Evolutionary conservation across 2,329 filamentous ascomycete genomes (phyloP).

Genomic region (Cercospora zeina): DNA sequence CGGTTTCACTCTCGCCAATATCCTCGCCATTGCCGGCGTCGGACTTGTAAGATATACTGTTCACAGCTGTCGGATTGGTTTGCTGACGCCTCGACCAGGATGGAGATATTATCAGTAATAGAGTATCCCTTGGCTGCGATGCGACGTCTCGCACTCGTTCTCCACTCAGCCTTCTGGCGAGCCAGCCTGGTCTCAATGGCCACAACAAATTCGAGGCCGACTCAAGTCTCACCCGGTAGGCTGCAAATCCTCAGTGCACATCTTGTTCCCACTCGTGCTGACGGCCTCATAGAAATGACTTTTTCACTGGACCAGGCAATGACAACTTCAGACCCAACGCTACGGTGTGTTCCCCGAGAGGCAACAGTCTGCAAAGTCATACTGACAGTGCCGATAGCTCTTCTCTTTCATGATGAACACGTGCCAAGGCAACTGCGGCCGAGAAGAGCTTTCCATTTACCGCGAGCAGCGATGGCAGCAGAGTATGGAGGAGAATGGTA

Average conservation of each 20-base stretch:
- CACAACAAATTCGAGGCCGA: constrained; percentile 48
- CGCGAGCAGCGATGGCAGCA: constrained; percentile 46
- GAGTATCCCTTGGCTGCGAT: constrained; percentile 47
- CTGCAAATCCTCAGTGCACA: not conserved
- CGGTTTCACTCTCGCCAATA: constrained; percentile 43
- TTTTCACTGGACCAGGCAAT: constrained; percentile 38
- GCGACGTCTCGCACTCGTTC: constrained; percentile 44
- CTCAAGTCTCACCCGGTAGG: constrained; percentile 39
- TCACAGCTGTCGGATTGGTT: constrained; percentile 23
- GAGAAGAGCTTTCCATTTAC: constrained; percentile 35
- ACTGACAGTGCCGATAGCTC: constrained; percentile 24
- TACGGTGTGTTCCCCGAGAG: constrained; percentile 23
- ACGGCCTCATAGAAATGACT: constrained; percentile 38
- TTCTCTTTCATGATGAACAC: constrained; percentile 44
- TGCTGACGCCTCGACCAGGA: constrained; percentile 11
- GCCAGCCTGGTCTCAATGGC: constrained; percentile 44
- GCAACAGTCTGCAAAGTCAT: not conserved
- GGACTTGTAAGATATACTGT: constrained; percentile 27
- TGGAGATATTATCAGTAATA: constrained; percentile 37
- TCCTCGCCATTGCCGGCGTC: constrained; percentile 37
- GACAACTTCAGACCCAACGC: constrained; percentile 47
- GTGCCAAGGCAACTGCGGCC: constrained; percentile 42
- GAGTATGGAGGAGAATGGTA: constrained; percentile 42
- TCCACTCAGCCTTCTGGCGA: constrained; percentile 35
- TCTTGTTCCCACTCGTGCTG: not conserved